Evolutionary conservation across 1,139 yeast genomes (phyloP), one percentile per base, ranked within the genome.

Genomic region (Sugiyamaella paludigena): DNA sequence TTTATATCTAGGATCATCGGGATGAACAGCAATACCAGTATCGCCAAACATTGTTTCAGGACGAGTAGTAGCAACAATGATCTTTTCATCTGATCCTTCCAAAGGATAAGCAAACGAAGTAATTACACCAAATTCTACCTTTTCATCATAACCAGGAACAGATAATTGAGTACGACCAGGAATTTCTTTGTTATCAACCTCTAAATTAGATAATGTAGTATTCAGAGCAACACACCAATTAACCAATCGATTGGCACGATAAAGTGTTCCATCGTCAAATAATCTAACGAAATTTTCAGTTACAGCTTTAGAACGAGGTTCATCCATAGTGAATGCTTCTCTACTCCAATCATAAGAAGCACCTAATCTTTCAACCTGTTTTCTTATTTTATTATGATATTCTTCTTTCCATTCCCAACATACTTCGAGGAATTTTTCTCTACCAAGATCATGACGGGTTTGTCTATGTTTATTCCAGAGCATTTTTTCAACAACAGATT

Each of bases 361-460:
- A 70, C 98, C 98, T 64, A 92, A 77, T 56, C 81, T 81, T 70
- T 83, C 78, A 65, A 92, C 80, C 73, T 92, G 99, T 57, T 76
- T 71, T 74, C 87, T 87, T 68, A 92, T 92, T 61, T 87, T 84
- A 53, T 69, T 71, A 64, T 92, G 98, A 74, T 92, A 94, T 55
- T 85, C 91, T 57, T 89, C 95, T 70, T 94, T 92, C 99, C 98
- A 94, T 63, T 88, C 96, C 98, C 98, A 91, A 37, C 92, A 97
- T 66, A 86, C 84, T 42, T 78, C 84, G 52, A 87, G 73, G 61
- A 92, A 92, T 60, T 81, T 83, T 65, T 91, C 97, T 72, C 98
- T 87, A 53, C 97, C 96, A 57, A 80, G 83, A 66, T 92, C 98
- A 67, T 92, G 96, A 75, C 98, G 85, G 48, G 98, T 88, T 68